Evolutionary conservation across 495 filamentous ascomycete species (phyloP), one percentile per base, ranked within the genome.

Genomic region (Aspergillus sclerotioniger): DNA sequence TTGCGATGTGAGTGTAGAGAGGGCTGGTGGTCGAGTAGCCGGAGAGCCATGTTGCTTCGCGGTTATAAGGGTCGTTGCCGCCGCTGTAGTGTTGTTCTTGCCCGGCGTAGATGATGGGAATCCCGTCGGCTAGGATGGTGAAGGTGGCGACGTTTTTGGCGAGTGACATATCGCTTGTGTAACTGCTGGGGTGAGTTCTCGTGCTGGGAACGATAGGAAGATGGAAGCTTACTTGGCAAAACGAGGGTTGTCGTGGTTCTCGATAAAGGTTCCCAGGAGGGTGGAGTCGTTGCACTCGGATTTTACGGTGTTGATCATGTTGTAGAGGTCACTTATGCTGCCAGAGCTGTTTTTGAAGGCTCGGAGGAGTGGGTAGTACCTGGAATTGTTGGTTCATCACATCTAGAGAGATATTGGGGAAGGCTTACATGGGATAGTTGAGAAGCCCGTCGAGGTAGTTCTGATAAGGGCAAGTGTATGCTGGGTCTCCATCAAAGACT

Each of bases 201-300:
- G 50, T 21, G 53, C 46, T 46, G 57, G 43, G 16, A 39, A 6
- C 7, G 25, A 19, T 19, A 21, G 43, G 31, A 15, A 10, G 1
- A 41, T 8, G 25, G 19, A 16, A 15, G 19, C 69, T 54, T 67
- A 76, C 71, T 77, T 84, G 6, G 87, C 71, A 68, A 90, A 90
- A 3, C 89, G 82, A 3, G 81, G 73, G 17, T 84, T 80, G 68
- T 95, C 90, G 63, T 95, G 90, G 64, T 95, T 95, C 62, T 93
- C 90, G 13, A 86, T 57, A 71, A 95, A 95, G 4, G 78, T 86
- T 32, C 89, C 89, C 6, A 90, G 77, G 0, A 90, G 73, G 7
- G 82, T 86, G 1, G 81, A 76, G 59, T 91, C 88, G 8, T 67
- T 57, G 66, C 86, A 90, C 43, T 52, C 63, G 8, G 62, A 69